phyloP scores from a whole-genome alignment of 1,139 yeast genomes.

The Meyerozyma carpophila region DNA sequence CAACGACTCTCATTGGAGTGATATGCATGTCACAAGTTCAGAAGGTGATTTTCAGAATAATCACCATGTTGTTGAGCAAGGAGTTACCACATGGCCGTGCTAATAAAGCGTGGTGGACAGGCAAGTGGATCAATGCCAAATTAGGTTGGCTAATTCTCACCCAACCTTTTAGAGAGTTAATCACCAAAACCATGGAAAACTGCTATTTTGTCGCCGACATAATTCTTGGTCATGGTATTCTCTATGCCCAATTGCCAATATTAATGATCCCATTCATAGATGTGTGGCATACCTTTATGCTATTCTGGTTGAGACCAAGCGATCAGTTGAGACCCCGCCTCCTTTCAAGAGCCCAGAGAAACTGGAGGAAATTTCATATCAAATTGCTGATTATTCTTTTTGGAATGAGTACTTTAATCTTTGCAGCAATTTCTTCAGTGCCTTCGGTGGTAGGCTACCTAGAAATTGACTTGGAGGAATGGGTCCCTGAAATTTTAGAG shows the following conservation, averaged over 20 bases:
- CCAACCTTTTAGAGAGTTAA: slow-evolving; percentile 50
- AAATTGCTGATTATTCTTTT: slow-evolving; percentile 36
- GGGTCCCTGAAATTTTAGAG: slow-evolving; percentile 28
- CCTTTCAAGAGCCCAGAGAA: slow-evolving; percentile 28
- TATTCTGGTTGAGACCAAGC: slow-evolving; percentile 77
- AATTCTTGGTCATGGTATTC: slow-evolving; percentile 45
- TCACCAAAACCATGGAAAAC: slow-evolving; percentile 51
- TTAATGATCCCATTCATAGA: slow-evolving; percentile 56
- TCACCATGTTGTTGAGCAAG: slow-evolving; percentile 38
- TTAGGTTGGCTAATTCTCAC: slow-evolving; percentile 46
- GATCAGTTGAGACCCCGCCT: slow-evolving; percentile 40
- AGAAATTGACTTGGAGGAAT: slow-evolving; percentile 31
- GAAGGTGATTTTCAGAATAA: slow-evolving; percentile 34
- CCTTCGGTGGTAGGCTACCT: slow-evolving; percentile 35
- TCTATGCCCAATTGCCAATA: slow-evolving; percentile 48
- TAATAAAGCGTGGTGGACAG: slow-evolving; percentile 66
- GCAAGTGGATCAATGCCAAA: slow-evolving; percentile 53
- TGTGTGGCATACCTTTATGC: slow-evolving; percentile 70
- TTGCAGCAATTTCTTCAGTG: slow-evolving; percentile 31
- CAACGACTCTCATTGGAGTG: slow-evolving; percentile 45
- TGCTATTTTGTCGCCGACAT: slow-evolving; percentile 52
- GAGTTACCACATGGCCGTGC: slow-evolving; percentile 48
- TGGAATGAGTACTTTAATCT: slow-evolving; percentile 28
- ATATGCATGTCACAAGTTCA: slow-evolving; percentile 39
- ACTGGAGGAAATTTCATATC: slow-evolving; percentile 23